Conservation (phyloP, 345 rosid species). For the Rhodamnia rubescens region DNA sequence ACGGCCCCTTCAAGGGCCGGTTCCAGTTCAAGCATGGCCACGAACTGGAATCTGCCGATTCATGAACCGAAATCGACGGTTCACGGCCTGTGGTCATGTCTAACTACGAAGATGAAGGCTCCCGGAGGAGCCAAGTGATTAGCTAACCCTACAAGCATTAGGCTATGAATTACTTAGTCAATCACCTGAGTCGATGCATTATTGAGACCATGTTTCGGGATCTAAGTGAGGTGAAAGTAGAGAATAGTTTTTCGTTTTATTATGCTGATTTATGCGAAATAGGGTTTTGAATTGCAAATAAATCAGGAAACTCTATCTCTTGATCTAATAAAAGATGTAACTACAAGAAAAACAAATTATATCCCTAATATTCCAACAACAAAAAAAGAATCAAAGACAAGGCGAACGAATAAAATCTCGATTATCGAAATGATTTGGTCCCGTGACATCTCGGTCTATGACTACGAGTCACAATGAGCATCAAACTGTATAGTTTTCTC, state of each 20-base stretch:
- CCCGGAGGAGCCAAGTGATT: neutral
- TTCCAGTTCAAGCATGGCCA: no score
- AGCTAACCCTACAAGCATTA: neutral
- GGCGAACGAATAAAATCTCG: neutral
- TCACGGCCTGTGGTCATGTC: no score
- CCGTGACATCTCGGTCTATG: neutral
- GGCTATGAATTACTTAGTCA: neutral
- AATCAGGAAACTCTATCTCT: neutral
- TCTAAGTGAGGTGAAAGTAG: neutral
- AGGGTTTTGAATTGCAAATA: neutral
- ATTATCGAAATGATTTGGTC: neutral
- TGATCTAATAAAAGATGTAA: neutral
- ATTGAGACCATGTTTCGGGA: neutral
- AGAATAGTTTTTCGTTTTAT: neutral
- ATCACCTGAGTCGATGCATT: neutral
- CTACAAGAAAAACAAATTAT: neutral
- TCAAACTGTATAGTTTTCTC: neutral
- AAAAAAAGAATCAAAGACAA: neutral
- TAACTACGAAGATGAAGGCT: neutral
- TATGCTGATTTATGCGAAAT: no score
- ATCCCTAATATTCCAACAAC: neutral
- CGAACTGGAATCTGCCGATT: no score
- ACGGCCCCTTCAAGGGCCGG: no score
- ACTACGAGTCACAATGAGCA: no score
- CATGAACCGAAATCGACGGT: no score